phyloP scores from a whole-genome alignment of 306 rosid genomes.

The Cucurbita pepo region DNA sequence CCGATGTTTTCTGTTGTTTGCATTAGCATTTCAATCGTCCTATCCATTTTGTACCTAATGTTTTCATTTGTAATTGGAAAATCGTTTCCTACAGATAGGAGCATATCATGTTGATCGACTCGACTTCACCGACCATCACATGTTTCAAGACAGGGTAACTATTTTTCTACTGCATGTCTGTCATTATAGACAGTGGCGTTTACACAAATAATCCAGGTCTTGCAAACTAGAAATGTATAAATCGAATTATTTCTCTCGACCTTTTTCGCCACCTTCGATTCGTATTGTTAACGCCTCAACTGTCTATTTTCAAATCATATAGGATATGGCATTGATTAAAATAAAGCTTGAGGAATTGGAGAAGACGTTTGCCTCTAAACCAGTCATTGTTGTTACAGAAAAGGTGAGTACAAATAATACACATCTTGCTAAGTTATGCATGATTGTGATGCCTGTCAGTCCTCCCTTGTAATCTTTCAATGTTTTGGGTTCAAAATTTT shows the following conservation, averaged over 20 bases:
- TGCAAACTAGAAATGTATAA: neutral
- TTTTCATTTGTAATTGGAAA: conserved; percentile 7
- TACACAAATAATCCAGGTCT: neutral
- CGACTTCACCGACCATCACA: conserved; percentile 77
- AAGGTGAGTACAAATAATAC: conserved; percentile 34
- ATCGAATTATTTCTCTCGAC: neutral
- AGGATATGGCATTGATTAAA: conserved; percentile 54
- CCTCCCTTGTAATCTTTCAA: neutral
- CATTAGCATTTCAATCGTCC: neutral
- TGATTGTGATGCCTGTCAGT: neutral
- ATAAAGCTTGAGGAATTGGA: conserved; percentile 38
- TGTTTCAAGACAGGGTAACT: conserved; percentile 40
- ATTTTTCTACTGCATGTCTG: neutral
- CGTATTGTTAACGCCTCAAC: neutral
- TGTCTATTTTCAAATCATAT: neutral
- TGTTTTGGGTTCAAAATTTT: neutral
- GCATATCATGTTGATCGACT: conserved; percentile 49
- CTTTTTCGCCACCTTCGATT: neutral
- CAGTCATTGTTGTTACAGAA: conserved; percentile 58
- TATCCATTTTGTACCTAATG: neutral
- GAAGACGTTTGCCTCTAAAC: conserved; percentile 39
- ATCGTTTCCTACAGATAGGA: conserved; percentile 46
- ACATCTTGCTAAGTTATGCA: neutral
- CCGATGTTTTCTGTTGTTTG: neutral
- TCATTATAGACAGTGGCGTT: neutral